phyloP scores from a whole-genome alignment of 176 grass and related monocot species.

The Themeda triandra region DNA sequence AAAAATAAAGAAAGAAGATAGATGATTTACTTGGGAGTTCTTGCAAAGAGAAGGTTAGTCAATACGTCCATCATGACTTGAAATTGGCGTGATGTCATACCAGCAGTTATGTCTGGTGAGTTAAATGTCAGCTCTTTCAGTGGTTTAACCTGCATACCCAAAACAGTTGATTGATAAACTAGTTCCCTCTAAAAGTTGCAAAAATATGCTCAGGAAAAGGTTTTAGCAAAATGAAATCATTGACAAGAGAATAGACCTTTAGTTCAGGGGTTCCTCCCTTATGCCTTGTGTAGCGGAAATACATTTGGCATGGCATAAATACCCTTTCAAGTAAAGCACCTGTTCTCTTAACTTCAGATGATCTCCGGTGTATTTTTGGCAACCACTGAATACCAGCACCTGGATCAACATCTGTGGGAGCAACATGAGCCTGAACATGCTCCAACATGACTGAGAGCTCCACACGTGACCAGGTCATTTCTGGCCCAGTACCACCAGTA shows the following conservation, averaged over 20 bases:
- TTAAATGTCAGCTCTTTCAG: slow-evolving; percentile 93
- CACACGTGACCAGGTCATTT: slow-evolving; percentile 80
- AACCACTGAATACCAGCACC: slow-evolving; percentile 99
- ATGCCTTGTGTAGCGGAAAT: slow-evolving; percentile 81
- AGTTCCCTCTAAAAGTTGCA: slow-evolving; percentile 15
- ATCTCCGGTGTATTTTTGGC: slow-evolving; percentile 81
- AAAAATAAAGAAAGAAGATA: not conserved
- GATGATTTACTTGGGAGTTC: slow-evolving; percentile 65
- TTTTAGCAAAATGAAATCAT: slow-evolving; percentile 17
- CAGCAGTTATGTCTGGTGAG: slow-evolving; percentile 88
- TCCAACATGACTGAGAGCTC: slow-evolving; percentile 95
- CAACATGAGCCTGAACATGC: slow-evolving; percentile 96
- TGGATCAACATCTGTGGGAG: slow-evolving; percentile 95
- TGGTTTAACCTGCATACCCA: slow-evolving; percentile 77
- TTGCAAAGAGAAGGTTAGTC: slow-evolving; percentile 94
- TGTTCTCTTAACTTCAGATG: slow-evolving; percentile 85
- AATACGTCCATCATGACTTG: slow-evolving; percentile 98
- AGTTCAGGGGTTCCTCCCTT: slow-evolving; percentile 93
- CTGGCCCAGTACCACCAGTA: slow-evolving; percentile 48
- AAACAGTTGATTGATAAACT: slow-evolving; percentile 31
- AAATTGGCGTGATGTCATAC: slow-evolving; percentile 98
- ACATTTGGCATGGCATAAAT: slow-evolving; percentile 99
- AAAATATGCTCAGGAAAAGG: slow-evolving; percentile 20
- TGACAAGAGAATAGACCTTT: slow-evolving; percentile 53
- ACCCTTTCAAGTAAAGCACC: slow-evolving; percentile 95